phyloP scores from a whole-genome alignment of 2,329 filamentous ascomycete genomes.

The Lachnellula occidentalis region DNA sequence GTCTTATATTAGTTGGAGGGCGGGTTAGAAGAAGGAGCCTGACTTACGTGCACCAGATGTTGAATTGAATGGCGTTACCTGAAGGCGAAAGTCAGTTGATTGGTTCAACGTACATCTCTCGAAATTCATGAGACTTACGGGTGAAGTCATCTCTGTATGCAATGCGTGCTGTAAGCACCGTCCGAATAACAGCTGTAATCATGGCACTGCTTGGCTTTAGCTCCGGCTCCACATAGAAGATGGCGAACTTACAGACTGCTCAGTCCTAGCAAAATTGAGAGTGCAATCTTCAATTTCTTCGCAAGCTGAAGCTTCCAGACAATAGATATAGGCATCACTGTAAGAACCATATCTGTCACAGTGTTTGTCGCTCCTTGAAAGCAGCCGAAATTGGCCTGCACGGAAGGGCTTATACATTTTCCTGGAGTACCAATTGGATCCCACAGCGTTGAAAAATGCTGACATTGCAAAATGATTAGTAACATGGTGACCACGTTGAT shows the following conservation, averaged over 20 bases:
- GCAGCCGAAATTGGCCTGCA: constrained; percentile 3
- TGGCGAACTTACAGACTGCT: constrained; percentile 9
- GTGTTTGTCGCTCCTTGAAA: constrained; percentile 7
- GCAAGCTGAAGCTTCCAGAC: constrained; percentile 11
- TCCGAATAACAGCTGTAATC: constrained; percentile 10
- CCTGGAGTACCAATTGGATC: constrained; percentile 3
- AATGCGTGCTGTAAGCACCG: constrained; percentile 4
- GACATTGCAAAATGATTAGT: constrained; percentile 3
- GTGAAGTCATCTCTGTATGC: constrained; percentile 10
- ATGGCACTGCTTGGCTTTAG: constrained; percentile 6
- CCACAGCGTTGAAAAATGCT: neutral
- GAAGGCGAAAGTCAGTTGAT: neutral
- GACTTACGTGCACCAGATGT: constrained; percentile 5
- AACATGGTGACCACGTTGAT: constrained; percentile 5
- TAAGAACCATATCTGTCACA: constrained; percentile 9
- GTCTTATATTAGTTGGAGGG: neutral
- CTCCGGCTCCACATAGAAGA: neutral
- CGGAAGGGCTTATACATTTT: neutral
- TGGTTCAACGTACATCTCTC: neutral
- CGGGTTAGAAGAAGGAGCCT: too few species aligned
- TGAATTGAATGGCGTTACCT: constrained; percentile 9
- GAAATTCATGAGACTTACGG: constrained; percentile 2
- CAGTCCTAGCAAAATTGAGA: constrained; percentile 7
- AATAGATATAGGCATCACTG: constrained; percentile 7
- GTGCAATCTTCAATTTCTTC: constrained; percentile 6